Percentiles rank a stretch among this genome's conserved stretches.
phyloP scores from a whole-genome alignment of 805 yeast species.

The Saccharomycopsis sp. region DNA sequence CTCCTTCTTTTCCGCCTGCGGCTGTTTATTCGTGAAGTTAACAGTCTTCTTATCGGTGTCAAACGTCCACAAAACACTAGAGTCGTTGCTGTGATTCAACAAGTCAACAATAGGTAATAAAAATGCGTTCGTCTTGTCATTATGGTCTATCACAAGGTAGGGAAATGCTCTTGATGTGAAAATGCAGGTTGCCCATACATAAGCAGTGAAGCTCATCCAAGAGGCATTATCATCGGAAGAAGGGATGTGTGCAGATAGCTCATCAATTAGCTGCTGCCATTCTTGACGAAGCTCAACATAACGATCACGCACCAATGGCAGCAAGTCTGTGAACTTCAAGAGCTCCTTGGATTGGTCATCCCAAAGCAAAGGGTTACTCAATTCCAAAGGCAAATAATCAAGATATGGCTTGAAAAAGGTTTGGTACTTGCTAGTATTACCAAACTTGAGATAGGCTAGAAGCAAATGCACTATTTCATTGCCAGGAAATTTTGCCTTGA shows the following conservation, averaged over 20 bases:
- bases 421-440: constrained; percentile 17
- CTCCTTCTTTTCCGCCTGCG: constrained; percentile 35
- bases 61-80: constrained; percentile 58
- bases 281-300: constrained; percentile 44
- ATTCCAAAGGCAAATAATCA: constrained; percentile 39
- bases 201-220: constrained; percentile 64
- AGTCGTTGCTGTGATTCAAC: constrained; percentile 60
- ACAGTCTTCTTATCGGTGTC: constrained; percentile 19
- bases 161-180: constrained; percentile 81
- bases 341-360: constrained; percentile 40
- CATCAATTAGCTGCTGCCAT: constrained; percentile 37
- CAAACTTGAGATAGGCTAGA: constrained; percentile 37
- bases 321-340: constrained; percentile 63
- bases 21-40: constrained; percentile 14
- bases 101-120: constrained; percentile 74
- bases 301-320: constrained; percentile 44
- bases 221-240: constrained; percentile 25
- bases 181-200: constrained; percentile 68
- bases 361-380: constrained; percentile 68
- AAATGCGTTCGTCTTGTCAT: constrained; percentile 42
- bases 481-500: constrained; percentile 14
- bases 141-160: constrained; percentile 42
- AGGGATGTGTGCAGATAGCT: background rate
- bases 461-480: constrained; percentile 35
- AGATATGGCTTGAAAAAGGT: constrained; percentile 38